These are phyloP conservation scores for Hemisphaericaspora xylanilytica DNA, from an alignment of 1,139 yeast genomes.

Conservation along the genomic window DNA sequence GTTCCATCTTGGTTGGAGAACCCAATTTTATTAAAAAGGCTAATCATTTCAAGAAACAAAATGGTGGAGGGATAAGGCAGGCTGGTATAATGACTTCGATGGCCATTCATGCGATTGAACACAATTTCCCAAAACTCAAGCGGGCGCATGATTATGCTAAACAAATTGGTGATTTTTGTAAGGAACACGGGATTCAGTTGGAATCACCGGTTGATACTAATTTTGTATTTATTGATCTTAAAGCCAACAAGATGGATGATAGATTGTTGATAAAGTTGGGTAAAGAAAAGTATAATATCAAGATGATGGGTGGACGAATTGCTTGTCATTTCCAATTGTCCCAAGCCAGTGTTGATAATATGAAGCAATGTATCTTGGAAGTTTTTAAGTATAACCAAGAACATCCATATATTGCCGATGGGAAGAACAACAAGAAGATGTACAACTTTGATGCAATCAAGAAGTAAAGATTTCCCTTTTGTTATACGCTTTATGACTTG, in stretches of 20 bases:
- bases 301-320: slow-evolving; percentile 69
- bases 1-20: slow-evolving; percentile 80
- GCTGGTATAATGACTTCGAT: slow-evolving; percentile 79
- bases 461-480: slow-evolving; percentile 4
- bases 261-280: slow-evolving; percentile 55
- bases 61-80: slow-evolving; percentile 95
- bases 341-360: slow-evolving; percentile 60
- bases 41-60: slow-evolving; percentile 86
- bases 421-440: slow-evolving; percentile 30
- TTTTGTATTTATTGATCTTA: slow-evolving; percentile 76
- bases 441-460: slow-evolving; percentile 28
- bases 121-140: slow-evolving; percentile 61
- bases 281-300: slow-evolving; percentile 54
- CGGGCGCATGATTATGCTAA: slow-evolving; percentile 68
- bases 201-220: slow-evolving; percentile 83
- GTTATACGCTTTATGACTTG: no score
- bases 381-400: slow-evolving; percentile 45
- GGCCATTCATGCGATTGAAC: slow-evolving; percentile 77
- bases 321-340: slow-evolving; percentile 85
- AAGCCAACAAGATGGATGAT: slow-evolving; percentile 54
- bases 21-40: slow-evolving; percentile 63
- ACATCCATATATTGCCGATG: slow-evolving; percentile 24
- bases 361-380: slow-evolving; percentile 60
- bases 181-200: slow-evolving; percentile 45
- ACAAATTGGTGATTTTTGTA: slow-evolving; percentile 62